Evolutionary conservation across 805 yeast genomes (phyloP), one percentile per base, ranked within the genome.

Genomic region (Phaffomyces antillensis): DNA sequence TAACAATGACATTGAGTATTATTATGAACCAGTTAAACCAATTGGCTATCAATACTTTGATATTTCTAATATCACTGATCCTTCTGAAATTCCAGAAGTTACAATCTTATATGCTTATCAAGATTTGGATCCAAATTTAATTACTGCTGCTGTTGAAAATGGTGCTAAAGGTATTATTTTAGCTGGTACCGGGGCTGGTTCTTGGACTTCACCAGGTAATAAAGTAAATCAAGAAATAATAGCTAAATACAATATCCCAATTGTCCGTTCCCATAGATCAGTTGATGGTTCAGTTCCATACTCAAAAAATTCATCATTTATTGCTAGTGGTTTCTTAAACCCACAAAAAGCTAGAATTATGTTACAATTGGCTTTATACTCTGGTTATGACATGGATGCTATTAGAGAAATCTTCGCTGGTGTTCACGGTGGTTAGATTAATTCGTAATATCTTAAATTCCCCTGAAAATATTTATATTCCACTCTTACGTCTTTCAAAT

Each of bases 101-200:
- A 67, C 75, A 12, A 71, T 81, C n/a, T 52, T 81, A 10, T 80
- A 77, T 54, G 77, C 75, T 16, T 81, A 81, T 56, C 86, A 81
- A 57, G 77, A 80, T 3, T 64, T 81, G 42, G 70, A 74, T 44
- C 63, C 73, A 32, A 66, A 68, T 32, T 52, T 80, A 16, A 62
- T 79, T 11, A 66, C 64, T n/a, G 49, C 74, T 30, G 70, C 76
- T 0, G 67, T 74, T 15, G 68, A 67, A 31, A 62, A 68, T 3
- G 61, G 63, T 17, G 73, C 73, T 30, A 66, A 69, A 36, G 87
- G 86, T 15, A 59, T 81, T 24, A 76, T 81, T 4, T 65, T 80
- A 41, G 87, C 86, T 0, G 79, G 85, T 6, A 71, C 79, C 75
- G 87, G 87, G 25, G 85, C 86, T 2, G 86, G 87, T 1, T 76